phyloP scores from a whole-genome alignment of 2,329 filamentous ascomycete species.

The Claviceps pazoutovae region DNA sequence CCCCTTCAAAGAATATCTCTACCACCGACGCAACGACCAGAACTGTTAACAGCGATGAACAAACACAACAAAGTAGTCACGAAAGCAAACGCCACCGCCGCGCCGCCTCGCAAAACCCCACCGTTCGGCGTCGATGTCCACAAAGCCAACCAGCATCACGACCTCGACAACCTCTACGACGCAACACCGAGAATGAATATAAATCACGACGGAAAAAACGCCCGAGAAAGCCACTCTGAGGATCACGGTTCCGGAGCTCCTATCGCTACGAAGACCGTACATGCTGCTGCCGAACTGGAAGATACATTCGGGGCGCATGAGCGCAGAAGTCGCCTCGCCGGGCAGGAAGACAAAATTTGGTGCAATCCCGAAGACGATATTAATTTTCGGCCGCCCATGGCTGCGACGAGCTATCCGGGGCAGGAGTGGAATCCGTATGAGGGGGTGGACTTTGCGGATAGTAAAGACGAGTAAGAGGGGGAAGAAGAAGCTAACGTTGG shows the following conservation, averaged over 20 bases:
- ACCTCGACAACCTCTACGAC: slow-evolving; percentile 21
- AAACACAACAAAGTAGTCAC: background rate
- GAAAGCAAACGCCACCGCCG: background rate
- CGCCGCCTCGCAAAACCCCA: background rate
- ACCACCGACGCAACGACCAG: background rate
- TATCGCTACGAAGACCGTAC: background rate
- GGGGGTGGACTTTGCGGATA: slow-evolving; percentile 17
- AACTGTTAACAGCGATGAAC: background rate
- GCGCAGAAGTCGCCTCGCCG: slow-evolving; percentile 27
- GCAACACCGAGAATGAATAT: slow-evolving; percentile 15
- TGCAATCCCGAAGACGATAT: slow-evolving; percentile 21
- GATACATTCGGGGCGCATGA: slow-evolving; percentile 30
- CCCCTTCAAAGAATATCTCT: slow-evolving; percentile 1
- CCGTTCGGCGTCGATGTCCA: background rate
- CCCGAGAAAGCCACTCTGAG: background rate
- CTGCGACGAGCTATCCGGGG: slow-evolving; percentile 53
- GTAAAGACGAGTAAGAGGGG: slow-evolving; percentile 8
- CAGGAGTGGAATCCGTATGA: slow-evolving; percentile 54
- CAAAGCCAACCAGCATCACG: slow-evolving; percentile 1
- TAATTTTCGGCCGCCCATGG: slow-evolving; percentile 40
- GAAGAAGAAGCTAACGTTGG: too few species aligned
- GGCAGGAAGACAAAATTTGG: slow-evolving; percentile 42
- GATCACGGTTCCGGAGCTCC: background rate
- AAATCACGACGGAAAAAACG: too few species aligned
- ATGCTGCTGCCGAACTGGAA: slow-evolving; percentile 21